Evolutionary conservation across 306 rosid species (phyloP), one percentile per base, ranked within the genome.

Genomic region (Cucumis melo): DNA sequence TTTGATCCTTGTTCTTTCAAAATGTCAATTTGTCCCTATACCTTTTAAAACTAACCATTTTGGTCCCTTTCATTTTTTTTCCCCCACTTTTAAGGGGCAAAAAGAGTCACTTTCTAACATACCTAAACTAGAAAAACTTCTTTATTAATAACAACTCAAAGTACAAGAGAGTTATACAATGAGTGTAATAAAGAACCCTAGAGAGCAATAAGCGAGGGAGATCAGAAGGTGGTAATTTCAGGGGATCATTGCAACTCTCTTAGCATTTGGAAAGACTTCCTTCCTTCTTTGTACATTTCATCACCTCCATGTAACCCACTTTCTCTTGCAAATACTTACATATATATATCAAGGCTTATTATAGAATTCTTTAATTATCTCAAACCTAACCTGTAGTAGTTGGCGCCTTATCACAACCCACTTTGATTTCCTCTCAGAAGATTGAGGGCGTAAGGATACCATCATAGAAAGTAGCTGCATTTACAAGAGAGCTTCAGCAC

Each of bases 371-470:
- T 10, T 61, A 48, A 62, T 39, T 19, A 34, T n/a, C 73, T 82
- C 82, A 23, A 77, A 87, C 19, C n/a, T 13, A 50, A 50, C 98
- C 97, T 93, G 98, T 83, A 91, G 87, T 81, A 93, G 93, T 77
- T 93, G 98, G 61, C 97, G 89, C 82, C 98, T 89, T 83, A 90
- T 90, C 63, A 93, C 96, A 29, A 57, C 92, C 98, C 97, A 93
- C 81, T 85, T 90, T 79, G 90, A 86, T 87, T 93, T 93, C 81
- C 94, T 87, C 80, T 86, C 88, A 59, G 97, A 77, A 73, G 97
- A 91, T 81, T 90, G 97, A 77, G 98, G 98, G 68, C 97, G 96
- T 85, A 93, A 86, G 58, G 94, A 93, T 81, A 90, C 90, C 98
- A 91, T 87, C 91, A 93, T 83, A 36, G 92, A 89, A 80, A 91